Conservation (phyloP, 495 filamentous ascomycete species). For the Patellaria atrata region DNA sequence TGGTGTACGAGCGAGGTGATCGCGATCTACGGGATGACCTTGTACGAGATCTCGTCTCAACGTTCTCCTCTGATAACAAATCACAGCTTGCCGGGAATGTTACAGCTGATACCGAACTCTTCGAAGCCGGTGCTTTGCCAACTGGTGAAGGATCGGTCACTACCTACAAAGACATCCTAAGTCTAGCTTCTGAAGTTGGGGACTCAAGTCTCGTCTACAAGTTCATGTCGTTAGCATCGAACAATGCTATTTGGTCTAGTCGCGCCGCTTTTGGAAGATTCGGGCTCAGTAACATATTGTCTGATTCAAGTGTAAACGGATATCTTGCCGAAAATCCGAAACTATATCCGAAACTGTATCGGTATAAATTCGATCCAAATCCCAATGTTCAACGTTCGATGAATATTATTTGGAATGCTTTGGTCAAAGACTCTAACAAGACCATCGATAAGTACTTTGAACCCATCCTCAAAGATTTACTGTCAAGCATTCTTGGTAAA, state of each 20-base stretch:
- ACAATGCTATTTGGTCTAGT: constrained; percentile 90
- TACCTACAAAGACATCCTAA: constrained; percentile 94
- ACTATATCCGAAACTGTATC: constrained; percentile 84
- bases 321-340: constrained; percentile 69
- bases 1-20: constrained; percentile 88
- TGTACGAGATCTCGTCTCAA: constrained; percentile 69
- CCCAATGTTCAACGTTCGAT: constrained; percentile 82
- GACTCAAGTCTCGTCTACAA: constrained; percentile 90
- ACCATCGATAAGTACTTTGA: constrained; percentile 68
- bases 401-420: constrained; percentile 90
- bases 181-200: constrained; percentile 79
- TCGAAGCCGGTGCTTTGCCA: constrained; percentile 82
- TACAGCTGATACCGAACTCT: constrained; percentile 76
- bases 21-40: constrained; percentile 63
- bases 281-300: constrained; percentile 80
- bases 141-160: constrained; percentile 81
- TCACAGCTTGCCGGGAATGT: constrained; percentile 62
- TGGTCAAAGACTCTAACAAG: constrained; percentile 68
- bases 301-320: constrained; percentile 62
- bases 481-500: constrained; percentile 71
- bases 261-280: constrained; percentile 89
- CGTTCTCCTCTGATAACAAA: constrained; percentile 62
- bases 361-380: constrained; percentile 70
- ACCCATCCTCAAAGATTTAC: constrained; percentile 67
- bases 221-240: constrained; percentile 90